phyloP scores from a whole-genome alignment of 2,329 filamentous ascomycete genomes.

The Arthrocladium fulminans region DNA sequence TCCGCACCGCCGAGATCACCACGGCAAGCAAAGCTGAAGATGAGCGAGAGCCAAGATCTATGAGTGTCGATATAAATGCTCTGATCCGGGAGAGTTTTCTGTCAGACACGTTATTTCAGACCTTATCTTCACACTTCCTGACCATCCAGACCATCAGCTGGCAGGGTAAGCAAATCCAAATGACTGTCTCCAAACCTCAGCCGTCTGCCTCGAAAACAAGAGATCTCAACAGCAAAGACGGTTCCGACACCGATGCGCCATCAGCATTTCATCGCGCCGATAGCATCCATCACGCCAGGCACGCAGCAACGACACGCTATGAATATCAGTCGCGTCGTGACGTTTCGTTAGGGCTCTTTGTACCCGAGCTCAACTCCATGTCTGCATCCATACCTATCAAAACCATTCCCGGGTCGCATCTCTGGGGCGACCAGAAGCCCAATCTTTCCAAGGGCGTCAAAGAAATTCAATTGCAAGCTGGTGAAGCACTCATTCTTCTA shows the following conservation, averaged over 20 bases:
- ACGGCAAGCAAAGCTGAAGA: constrained; percentile 24
- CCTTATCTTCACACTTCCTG: constrained; percentile 30
- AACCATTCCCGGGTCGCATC: constrained; percentile 31
- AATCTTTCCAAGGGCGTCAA: constrained; percentile 24
- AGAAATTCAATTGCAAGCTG: constrained; percentile 29
- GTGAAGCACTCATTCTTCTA: constrained; percentile 33
- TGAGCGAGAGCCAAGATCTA: constrained; percentile 6
- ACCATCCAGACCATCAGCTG: constrained; percentile 29
- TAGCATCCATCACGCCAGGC: constrained; percentile 33
- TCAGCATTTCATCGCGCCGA: constrained; percentile 33
- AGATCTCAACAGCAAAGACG: constrained; percentile 29
- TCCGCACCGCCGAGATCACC: constrained; percentile 23
- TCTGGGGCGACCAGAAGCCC: constrained; percentile 33
- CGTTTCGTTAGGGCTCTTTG: constrained; percentile 31
- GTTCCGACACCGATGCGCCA: constrained; percentile 15
- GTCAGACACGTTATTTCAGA: constrained; percentile 27
- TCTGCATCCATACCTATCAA: constrained; percentile 32
- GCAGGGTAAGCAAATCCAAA: constrained; percentile 26
- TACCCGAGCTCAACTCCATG: constrained; percentile 30
- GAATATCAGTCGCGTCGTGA: constrained; percentile 24
- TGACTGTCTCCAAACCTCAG: constrained; percentile 29
- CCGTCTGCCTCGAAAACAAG: constrained; percentile 33
- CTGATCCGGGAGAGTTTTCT: constrained; percentile 33
- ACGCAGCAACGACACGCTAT: constrained; percentile 23
- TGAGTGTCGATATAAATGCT: constrained; percentile 21